Percentiles rank a stretch among this genome's conserved stretches.
phyloP scores from a whole-genome alignment of 1,284 basidiomycete genomes.

The Apiotrichum porosum region DNA sequence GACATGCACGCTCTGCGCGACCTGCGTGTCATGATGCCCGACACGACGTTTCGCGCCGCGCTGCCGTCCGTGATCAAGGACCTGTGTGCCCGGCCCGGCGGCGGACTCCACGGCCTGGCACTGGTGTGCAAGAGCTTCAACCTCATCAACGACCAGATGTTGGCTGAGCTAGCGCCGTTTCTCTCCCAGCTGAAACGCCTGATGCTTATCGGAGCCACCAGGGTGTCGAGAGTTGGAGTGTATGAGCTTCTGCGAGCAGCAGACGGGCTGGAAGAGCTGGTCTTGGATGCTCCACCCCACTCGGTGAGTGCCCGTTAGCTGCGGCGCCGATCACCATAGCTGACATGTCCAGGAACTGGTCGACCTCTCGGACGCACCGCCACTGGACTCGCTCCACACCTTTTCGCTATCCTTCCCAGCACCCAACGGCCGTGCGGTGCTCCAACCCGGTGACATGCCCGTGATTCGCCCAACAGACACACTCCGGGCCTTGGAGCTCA shows the following conservation, averaged over 20 bases:
- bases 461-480: conserved; percentile 14
- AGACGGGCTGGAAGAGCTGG: conserved; percentile 32
- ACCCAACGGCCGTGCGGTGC: conserved; percentile 3
- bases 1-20: conserved; percentile 31
- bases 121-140: conserved; percentile 35
- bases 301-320: conserved; percentile 25
- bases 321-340: neutral
- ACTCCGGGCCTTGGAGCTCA: conserved; percentile 32
- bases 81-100: conserved; percentile 19
- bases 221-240: conserved; percentile 33
- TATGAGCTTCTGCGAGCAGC: conserved; percentile 27
- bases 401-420: conserved; percentile 32
- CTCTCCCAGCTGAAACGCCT: conserved; percentile 29
- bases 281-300: conserved; percentile 35
- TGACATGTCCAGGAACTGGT: conserved; percentile 20
- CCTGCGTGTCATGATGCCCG: conserved; percentile 45
- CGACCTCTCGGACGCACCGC: conserved; percentile 26
- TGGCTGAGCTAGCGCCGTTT: conserved; percentile 27
- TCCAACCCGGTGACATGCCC: conserved; percentile 28
- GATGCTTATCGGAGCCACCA: conserved; percentile 38
- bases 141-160: conserved; percentile 33
- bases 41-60: conserved; percentile 24
- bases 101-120: conserved; percentile 35
- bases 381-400: conserved; percentile 19
- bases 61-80: conserved; percentile 20